Base-by-base conservation (phyloP, 306 rosid genomes). In the Ceratonia siliqua region DNA sequence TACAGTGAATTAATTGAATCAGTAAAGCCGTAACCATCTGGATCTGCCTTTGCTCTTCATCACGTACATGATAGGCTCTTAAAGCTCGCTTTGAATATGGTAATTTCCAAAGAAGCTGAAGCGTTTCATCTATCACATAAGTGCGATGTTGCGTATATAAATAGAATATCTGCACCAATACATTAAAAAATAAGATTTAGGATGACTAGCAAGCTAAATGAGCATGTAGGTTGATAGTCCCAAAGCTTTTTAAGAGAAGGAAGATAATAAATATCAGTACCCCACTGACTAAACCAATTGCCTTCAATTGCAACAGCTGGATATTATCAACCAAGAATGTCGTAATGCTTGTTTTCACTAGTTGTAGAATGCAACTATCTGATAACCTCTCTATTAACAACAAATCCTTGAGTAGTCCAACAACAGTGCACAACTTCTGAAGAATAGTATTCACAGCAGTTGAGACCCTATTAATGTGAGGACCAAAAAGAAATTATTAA, bases 21-120 rank as follows among this genome's bases (percentile, higher is more conserved):
- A 95, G 83, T 83, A 95, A 84, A 75, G 98, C 99, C 64, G 97
- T 89, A 71, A 92, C 81, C 99, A 95, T 95, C 71, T 95, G 99
- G 82, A 95, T 92, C 90, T 92, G 99, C 72, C 90, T 87, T 82
- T 92, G 99, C 74, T 94, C 99, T 81, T 94, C 98, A 54, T 94
- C 99, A 13, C 89, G 98, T 36, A 94, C 76, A 58, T 92, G 93
- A 78, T 94, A 94, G 25, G 90, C 85, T 74, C 99, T 94, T 80
- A 92, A 69, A 79, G 94, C 96, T 73, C 97, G 92, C 81, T 94
- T 94, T 12, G 98, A 88, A 77, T 79, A 65, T 1, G 99, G 99
- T 72, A 94, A 82, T 78, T 89, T 92, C 90, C 89, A 95, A 56
- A 95, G 96, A 63, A 95, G 85, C 62, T 87, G 96, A 84, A 90